Conservation (phyloP, 352 stramenopile genomes). For the Bremia lactucae region DNA sequence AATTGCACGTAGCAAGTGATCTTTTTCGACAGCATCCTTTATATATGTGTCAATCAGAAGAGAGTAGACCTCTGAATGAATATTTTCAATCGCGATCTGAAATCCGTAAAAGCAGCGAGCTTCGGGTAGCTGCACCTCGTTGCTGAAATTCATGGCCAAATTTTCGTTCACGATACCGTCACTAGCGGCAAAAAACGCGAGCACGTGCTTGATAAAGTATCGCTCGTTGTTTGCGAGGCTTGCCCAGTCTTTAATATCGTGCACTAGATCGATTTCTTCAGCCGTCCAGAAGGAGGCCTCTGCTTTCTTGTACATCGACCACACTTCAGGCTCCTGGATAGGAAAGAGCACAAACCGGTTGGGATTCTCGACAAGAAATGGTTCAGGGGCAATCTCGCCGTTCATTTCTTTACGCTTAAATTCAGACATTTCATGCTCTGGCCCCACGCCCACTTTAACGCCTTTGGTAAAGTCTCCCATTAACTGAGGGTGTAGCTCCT, state of each 20-base stretch:
- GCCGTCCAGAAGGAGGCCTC: constrained; percentile 99
- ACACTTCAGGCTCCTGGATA: constrained; percentile 95
- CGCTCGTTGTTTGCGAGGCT: constrained; percentile 92
- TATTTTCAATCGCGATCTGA: constrained; percentile 99
- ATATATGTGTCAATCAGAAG: constrained; percentile 99
- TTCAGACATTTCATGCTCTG: constrained; percentile 49
- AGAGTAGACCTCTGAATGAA: constrained; percentile 99
- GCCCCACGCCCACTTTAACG: constrained; percentile 9
- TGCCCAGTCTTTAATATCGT: constrained; percentile 93
- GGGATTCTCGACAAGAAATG: constrained; percentile 92
- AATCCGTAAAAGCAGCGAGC: constrained; percentile 99
- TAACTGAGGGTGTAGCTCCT: constrained; percentile 17
- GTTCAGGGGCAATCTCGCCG: constrained; percentile 82
- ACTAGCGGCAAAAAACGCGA: constrained; percentile 97
- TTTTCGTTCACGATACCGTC: constrained; percentile 99
- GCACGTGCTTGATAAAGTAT: constrained; percentile 96
- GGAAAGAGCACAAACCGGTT: constrained; percentile 97
- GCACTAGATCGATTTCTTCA: constrained; percentile 95
- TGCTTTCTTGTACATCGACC: constrained; percentile 99
- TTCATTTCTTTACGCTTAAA: constrained; percentile 84
- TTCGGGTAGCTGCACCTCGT: constrained; percentile 94
- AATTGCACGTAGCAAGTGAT: constrained; percentile 92
- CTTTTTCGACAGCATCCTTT: constrained; percentile 91
- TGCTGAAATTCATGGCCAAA: constrained; percentile 97
- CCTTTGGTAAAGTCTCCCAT: constrained; percentile 13